Conservation (phyloP, 169 alveolate species). For the Miamiensis avidus region DNA sequence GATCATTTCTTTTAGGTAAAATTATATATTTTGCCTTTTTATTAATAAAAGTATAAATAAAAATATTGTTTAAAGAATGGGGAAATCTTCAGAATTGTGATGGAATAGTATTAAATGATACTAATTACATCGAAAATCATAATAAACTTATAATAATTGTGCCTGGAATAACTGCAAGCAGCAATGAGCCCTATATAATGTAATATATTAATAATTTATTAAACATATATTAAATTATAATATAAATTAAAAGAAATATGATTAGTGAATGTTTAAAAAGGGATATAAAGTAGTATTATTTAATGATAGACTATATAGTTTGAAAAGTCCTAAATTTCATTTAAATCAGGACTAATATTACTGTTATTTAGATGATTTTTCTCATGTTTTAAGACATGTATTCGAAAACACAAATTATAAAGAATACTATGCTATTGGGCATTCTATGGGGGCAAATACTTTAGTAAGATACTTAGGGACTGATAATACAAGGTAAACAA, state of each 20-base stretch:
- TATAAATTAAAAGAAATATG: background rate
- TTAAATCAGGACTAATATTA: constrained; percentile 1
- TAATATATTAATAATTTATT: background rate
- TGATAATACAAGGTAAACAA: background rate
- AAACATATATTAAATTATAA: background rate
- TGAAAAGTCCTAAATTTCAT: background rate
- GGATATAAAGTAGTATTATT: constrained; percentile 19
- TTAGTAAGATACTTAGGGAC: constrained; percentile 32
- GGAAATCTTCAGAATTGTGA: background rate
- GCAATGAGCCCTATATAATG: constrained; percentile 19
- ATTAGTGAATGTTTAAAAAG: constrained; percentile 9
- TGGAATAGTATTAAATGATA: background rate
- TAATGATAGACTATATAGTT: constrained; percentile 17
- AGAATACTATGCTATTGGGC: constrained; percentile 45
- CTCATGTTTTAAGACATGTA: background rate
- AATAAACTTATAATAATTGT: constrained; percentile 10
- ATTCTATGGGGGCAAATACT: constrained; percentile 43
- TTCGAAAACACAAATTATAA: background rate
- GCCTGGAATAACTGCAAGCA: constrained; percentile 9
- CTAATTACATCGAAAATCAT: background rate
- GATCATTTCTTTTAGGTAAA: background rate
- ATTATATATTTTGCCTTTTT: background rate
- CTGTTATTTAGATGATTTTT: constrained; percentile 3
- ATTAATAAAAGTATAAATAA: background rate
- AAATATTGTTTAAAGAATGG: background rate